Evolutionary conservation across 176 grass and related monocot species (phyloP).

Genomic region (Typha latifolia): DNA sequence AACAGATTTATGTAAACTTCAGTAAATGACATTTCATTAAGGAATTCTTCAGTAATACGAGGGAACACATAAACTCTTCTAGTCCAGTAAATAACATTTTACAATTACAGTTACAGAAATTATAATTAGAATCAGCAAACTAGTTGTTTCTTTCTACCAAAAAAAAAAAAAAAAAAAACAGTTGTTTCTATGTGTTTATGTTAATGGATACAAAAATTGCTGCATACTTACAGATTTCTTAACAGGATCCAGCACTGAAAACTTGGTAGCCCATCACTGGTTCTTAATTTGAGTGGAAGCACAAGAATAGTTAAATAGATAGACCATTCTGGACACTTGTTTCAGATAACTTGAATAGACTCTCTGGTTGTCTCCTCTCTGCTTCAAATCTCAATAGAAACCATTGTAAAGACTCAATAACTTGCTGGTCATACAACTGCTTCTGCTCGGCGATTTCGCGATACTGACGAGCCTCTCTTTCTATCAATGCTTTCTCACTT

Average conservation of each 20-base stretch:
- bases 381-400: slow-evolving; percentile 31
- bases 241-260: slow-evolving; percentile 5
- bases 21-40: neutral
- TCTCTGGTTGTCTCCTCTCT: slow-evolving; percentile 15
- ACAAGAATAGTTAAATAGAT: neutral
- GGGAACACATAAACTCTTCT: neutral
- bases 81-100: neutral
- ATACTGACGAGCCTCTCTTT: slow-evolving; percentile 59
- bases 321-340: neutral
- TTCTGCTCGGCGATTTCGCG: slow-evolving; percentile 48
- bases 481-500: slow-evolving; percentile 51
- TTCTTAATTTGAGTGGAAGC: slow-evolving; percentile 14
- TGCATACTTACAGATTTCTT: slow-evolving; percentile 4
- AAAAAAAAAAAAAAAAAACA: too few species aligned
- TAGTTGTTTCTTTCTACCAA: neutral
- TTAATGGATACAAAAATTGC: neutral
- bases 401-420: slow-evolving; percentile 51
- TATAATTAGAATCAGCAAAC: neutral
- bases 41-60: neutral
- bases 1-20: neutral
- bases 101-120: neutral
- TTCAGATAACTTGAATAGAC: slow-evolving; percentile 3
- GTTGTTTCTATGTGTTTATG: neutral
- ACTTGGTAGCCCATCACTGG: slow-evolving; percentile 9
- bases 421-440: slow-evolving; percentile 54